Conservation (phyloP, 169 alveolate genomes). For the Cryptosporidium sp. region DNA sequence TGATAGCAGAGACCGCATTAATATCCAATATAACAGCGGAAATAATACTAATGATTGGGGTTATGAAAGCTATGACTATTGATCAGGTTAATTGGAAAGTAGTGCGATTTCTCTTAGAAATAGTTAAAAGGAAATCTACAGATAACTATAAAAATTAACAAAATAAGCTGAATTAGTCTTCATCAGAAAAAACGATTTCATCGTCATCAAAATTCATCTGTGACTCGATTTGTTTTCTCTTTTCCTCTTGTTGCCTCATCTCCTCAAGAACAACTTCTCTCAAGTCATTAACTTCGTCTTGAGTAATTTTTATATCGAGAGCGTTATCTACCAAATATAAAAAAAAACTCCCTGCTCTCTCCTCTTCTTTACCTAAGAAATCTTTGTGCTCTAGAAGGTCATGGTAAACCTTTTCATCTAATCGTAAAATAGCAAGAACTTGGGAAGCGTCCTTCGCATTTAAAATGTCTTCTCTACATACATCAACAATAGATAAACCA, state of each 20-base stretch:
- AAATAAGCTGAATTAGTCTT: constrained; percentile 21
- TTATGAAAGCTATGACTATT: constrained; percentile 45
- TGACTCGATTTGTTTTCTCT: constrained; percentile 76
- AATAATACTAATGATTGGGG: constrained; percentile 39
- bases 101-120: not conserved
- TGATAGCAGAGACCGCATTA: not conserved
- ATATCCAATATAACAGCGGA: constrained; percentile 21
- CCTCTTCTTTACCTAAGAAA: constrained; percentile 17
- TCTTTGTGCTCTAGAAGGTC: constrained; percentile 40
- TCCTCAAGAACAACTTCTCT: constrained; percentile 79
- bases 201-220: constrained; percentile 77
- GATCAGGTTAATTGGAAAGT: not conserved
- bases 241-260: constrained; percentile 79
- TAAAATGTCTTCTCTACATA: constrained; percentile 70
- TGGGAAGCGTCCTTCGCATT: constrained; percentile 78
- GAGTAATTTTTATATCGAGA: constrained; percentile 44
- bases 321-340: constrained; percentile 77
- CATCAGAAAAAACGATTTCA: constrained; percentile 69
- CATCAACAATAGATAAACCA: constrained; percentile 76
- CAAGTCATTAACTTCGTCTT: constrained; percentile 72
- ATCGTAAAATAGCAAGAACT: constrained; percentile 78
- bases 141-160: not conserved
- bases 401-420: constrained; percentile 77
- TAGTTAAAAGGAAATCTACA: not conserved
- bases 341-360: constrained; percentile 78